Conservation (phyloP, 1,139 yeast species). For the Tardiomyces blankii region DNA sequence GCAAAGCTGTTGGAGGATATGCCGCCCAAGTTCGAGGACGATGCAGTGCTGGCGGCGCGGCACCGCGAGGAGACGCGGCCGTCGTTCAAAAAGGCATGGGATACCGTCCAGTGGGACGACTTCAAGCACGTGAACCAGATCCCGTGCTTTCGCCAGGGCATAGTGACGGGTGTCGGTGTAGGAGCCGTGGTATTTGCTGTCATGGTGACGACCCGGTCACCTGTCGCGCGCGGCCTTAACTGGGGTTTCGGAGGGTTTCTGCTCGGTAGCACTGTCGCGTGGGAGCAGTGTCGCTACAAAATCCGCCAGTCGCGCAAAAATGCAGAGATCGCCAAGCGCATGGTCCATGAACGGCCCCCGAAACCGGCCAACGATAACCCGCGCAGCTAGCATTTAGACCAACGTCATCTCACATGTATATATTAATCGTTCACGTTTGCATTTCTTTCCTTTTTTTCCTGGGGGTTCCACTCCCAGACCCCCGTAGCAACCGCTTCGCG, state of each 20-base stretch:
- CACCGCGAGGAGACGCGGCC: constrained; percentile 9
- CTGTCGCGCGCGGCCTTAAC: constrained; percentile 50
- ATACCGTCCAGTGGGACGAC: constrained; percentile 31
- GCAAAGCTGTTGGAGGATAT: constrained; percentile 21
- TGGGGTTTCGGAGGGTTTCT: constrained; percentile 81
- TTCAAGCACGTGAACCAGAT: constrained; percentile 51
- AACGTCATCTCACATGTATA: no score
- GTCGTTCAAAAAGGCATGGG: constrained; percentile 15
- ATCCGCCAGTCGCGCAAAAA: constrained; percentile 53
- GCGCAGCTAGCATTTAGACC: no score
- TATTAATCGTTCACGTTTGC: no score
- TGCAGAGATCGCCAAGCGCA: constrained; percentile 28
- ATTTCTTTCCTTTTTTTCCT: no score
- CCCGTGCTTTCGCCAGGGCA: constrained; percentile 88
- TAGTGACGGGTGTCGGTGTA: constrained; percentile 77
- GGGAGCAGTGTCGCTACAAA: constrained; percentile 84
- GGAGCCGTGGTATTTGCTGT: constrained; percentile 71
- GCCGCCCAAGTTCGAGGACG: constrained; percentile 25
- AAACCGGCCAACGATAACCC: no score
- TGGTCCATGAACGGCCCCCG: background rate
- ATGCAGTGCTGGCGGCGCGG: constrained; percentile 7
- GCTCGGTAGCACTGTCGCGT: constrained; percentile 71
- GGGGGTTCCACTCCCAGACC: no score
- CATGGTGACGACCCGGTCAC: constrained; percentile 49
- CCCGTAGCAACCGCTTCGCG: no score